Conservation (phyloP, 2,329 filamentous ascomycete species). For the Colletotrichum lini region DNA sequence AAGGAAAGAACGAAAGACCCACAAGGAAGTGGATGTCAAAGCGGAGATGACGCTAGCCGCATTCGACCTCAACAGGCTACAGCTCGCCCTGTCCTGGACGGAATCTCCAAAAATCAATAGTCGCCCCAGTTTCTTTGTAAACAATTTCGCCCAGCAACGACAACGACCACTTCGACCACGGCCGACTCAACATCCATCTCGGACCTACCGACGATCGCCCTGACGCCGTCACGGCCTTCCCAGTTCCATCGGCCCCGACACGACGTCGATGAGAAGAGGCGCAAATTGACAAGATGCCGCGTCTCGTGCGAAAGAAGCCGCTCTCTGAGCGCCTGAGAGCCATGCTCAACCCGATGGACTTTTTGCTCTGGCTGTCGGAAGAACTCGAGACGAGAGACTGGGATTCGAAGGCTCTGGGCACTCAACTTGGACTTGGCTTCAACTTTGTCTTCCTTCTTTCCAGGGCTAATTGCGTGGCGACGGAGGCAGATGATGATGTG, state of each 20-base stretch:
- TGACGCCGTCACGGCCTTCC: background rate
- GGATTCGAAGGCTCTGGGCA: slow-evolving; percentile 85
- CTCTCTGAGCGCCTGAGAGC: slow-evolving; percentile 85
- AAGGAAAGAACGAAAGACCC: background rate
- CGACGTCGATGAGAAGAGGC: background rate
- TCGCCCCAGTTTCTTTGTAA: slow-evolving; percentile 39
- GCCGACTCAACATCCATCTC: background rate
- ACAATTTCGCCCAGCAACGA: slow-evolving; percentile 34
- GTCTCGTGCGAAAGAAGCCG: slow-evolving; percentile 86
- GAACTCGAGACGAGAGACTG: slow-evolving; percentile 93
- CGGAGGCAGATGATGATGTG: slow-evolving; percentile 79
- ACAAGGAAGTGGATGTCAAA: background rate
- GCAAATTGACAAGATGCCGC: slow-evolving; percentile 67
- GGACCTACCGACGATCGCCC: slow-evolving; percentile 1
- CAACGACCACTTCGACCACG: background rate
- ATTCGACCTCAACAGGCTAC: background rate
- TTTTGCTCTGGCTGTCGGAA: slow-evolving; percentile 91
- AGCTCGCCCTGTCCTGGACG: slow-evolving; percentile 22
- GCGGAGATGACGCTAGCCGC: background rate
- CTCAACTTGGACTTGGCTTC: slow-evolving; percentile 79
- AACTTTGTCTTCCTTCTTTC: slow-evolving; percentile 88
- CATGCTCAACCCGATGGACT: slow-evolving; percentile 89
- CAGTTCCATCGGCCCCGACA: background rate
- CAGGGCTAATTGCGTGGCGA: slow-evolving; percentile 78
- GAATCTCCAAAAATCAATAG: slow-evolving; percentile 41